Conservation (phyloP, 352 stramenopile genomes). For the Globisporangium solare region DNA sequence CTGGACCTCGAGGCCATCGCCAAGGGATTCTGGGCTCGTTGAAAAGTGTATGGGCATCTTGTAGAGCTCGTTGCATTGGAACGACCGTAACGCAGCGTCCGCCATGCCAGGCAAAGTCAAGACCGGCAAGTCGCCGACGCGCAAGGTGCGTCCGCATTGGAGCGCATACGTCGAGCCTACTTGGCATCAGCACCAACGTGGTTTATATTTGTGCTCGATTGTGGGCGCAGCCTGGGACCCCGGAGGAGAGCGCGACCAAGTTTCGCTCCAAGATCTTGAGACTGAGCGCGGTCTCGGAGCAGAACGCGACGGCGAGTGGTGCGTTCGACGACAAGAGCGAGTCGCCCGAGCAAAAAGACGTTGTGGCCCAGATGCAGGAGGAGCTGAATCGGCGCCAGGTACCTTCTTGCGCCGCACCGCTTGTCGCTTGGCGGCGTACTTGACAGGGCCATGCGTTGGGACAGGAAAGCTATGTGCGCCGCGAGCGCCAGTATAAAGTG, state of each 20-base stretch:
- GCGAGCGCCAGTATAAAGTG: constrained; percentile 86
- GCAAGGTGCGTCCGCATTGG: neutral
- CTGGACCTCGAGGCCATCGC: too few relatives aligned
- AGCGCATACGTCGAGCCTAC: neutral
- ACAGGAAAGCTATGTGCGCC: constrained; percentile 82
- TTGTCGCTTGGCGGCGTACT: too few relatives aligned
- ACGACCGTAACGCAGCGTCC: too few relatives aligned
- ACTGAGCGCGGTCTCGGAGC: constrained; percentile 36
- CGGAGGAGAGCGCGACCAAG: constrained; percentile 41
- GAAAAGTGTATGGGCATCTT: too few relatives aligned
- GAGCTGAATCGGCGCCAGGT: constrained; percentile 57
- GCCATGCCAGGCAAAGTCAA: constrained; percentile 12
- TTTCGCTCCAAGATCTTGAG: constrained; percentile 56
- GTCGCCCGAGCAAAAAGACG: constrained; percentile 31
- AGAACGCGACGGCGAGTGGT: constrained; percentile 21
- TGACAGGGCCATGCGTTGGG: too few relatives aligned
- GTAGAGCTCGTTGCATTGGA: too few relatives aligned
- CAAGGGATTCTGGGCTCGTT: too few relatives aligned
- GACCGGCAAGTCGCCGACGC: constrained; percentile 5
- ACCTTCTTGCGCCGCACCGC: neutral
- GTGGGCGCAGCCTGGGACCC: constrained; percentile 12
- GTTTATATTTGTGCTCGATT: neutral
- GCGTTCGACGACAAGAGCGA: constrained; percentile 27
- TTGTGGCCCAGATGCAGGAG: constrained; percentile 52
- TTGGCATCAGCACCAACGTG: neutral